Percentiles rank a stretch among this genome's conserved stretches.
These are phyloP conservation scores for Aspergillus sp. DNA, from an alignment of 2,329 filamentous ascomycete genomes.

Conservation along the genomic window DNA sequence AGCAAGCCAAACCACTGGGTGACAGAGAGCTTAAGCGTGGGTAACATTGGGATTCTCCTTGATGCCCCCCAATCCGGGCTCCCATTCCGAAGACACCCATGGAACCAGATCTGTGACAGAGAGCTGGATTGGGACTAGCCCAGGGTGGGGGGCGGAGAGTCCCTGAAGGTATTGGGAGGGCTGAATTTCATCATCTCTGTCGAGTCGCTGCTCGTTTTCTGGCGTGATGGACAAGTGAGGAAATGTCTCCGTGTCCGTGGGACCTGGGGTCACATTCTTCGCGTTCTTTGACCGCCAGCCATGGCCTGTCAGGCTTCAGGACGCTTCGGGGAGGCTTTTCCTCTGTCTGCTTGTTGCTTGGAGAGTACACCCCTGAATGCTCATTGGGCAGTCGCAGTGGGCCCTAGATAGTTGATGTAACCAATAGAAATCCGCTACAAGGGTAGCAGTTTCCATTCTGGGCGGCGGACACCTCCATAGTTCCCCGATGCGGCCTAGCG, in stretches of 20 bases:
- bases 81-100: slow-evolving; percentile 14
- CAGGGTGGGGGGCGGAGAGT: slow-evolving; percentile 9
- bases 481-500: slow-evolving; percentile 11
- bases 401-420: not conserved
- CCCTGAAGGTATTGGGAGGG: too few species aligned
- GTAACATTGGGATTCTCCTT: slow-evolving; percentile 4
- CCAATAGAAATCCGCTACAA: slow-evolving; percentile 3
- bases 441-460: not conserved
- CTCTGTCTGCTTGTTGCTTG: not conserved
- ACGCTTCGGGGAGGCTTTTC: not conserved
- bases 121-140: slow-evolving; percentile 12
- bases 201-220: not conserved
- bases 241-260: not conserved
- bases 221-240: not conserved
- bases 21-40: not conserved
- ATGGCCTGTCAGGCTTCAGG: not conserved
- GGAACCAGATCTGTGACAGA: slow-evolving; percentile 20
- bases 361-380: not conserved
- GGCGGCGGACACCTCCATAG: not conserved
- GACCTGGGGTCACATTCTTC: too few species aligned
- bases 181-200: too few species aligned
- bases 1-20: not conserved
- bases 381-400: not conserved
- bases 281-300: too few species aligned
- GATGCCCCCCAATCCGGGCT: slow-evolving; percentile 12